phyloP scores from a whole-genome alignment of 331 rosid species.

The Cydonia oblonga region DNA sequence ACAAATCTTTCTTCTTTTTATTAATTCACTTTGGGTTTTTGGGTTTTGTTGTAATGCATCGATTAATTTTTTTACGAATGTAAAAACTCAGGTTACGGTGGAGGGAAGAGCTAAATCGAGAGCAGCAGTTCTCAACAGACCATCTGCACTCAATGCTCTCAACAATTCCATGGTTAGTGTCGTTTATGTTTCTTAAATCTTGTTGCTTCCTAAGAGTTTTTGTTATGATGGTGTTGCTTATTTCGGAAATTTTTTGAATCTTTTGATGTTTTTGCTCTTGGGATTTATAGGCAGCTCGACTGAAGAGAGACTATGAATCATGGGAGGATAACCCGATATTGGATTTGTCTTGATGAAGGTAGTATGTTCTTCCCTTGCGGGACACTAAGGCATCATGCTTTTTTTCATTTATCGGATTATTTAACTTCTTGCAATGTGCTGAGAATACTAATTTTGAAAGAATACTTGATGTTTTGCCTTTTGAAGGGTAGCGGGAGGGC shows the following conservation, averaged over 20 bases:
- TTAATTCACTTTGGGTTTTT: neutral
- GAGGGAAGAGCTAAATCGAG: conserved; percentile 81
- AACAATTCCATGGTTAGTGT: conserved; percentile 43
- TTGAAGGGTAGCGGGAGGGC: conserved; percentile 87
- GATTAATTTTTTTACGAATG: neutral
- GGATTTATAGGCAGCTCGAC: conserved; percentile 50
- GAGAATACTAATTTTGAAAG: neutral
- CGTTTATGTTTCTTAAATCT: neutral
- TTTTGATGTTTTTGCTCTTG: neutral
- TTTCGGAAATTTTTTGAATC: neutral
- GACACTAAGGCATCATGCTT: neutral
- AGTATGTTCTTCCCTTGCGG: neutral
- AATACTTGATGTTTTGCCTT: conserved; percentile 10
- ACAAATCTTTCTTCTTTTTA: neutral
- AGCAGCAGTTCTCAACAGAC: conserved; percentile 69
- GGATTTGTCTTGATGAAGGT: conserved; percentile 95
- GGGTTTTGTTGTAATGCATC: neutral
- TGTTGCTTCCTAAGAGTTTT: neutral
- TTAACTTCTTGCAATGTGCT: neutral
- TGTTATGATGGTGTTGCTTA: neutral
- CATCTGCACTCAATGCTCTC: conserved; percentile 60
- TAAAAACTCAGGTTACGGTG: conserved; percentile 50
- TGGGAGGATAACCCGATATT: conserved; percentile 89
- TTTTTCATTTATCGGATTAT: neutral
- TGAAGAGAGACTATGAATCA: conserved; percentile 80